These are phyloP conservation scores for Fusarium begoniae DNA, from an alignment of 2,329 filamentous ascomycete genomes.

Conservation along the genomic window DNA sequence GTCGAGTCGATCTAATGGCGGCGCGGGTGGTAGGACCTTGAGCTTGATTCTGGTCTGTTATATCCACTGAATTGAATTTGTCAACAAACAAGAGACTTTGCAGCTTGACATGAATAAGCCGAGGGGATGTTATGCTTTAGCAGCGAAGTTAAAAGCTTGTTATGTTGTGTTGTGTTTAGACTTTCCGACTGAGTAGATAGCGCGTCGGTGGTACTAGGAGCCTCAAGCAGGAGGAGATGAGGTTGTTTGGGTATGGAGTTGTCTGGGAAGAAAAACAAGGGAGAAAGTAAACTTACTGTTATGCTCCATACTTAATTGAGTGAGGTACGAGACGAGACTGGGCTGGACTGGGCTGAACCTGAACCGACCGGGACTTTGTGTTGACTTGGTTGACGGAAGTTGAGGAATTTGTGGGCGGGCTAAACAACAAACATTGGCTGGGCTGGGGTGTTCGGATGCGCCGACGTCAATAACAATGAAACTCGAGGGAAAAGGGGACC, in stretches of 20 bases:
- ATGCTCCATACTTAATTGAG: constrained; percentile 48
- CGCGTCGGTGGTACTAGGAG: background rate
- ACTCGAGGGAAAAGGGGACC: constrained; percentile 14
- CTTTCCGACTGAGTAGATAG: background rate
- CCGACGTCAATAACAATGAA: constrained; percentile 41
- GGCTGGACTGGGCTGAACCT: background rate
- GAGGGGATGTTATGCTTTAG: background rate
- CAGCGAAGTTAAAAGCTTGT: background rate
- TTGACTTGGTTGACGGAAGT: constrained; percentile 39
- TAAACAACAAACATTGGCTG: constrained; percentile 54
- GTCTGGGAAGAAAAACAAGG: constrained; percentile 23
- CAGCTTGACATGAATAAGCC: constrained; percentile 5
- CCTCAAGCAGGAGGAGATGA: background rate
- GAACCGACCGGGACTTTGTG: constrained; percentile 30
- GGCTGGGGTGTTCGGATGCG: constrained; percentile 44
- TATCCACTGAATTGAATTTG: constrained; percentile 40
- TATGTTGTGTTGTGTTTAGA: constrained; percentile 2
- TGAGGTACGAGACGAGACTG: constrained; percentile 18
- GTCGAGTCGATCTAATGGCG: constrained; percentile 56
- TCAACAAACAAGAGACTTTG: constrained; percentile 25
- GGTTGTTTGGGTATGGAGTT: constrained; percentile 17
- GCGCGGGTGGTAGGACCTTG: constrained; percentile 45
- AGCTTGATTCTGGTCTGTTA: constrained; percentile 39
- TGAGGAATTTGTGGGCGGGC: constrained; percentile 41
- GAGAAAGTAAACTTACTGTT: constrained; percentile 46